Base-by-base conservation (phyloP, 2,329 filamentous ascomycete genomes). In the Leptographium flavum region DNA sequence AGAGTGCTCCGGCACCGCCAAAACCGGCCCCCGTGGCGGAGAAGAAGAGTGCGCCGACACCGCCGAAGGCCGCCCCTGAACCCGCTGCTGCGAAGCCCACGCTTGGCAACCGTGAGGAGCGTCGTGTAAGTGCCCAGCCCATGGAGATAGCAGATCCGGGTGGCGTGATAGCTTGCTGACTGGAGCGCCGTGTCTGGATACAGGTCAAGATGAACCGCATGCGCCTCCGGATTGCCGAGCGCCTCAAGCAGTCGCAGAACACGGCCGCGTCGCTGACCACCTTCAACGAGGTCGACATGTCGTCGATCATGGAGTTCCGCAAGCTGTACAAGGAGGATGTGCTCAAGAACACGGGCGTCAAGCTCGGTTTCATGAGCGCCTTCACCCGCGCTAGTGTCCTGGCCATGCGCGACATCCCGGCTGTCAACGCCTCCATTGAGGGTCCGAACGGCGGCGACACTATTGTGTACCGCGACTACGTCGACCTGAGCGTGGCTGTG, bases 151-250 rank as follows among this genome's bases (percentile, higher is more conserved):
- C 11, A 10, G 11, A 8, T 4, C 3, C 33, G n/a, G 17, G 7
- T 21, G 4, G 15, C n/a, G n/a, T 23, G 36, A 14, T 21, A 15
- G 22, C 22, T 27, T 39, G 31, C 30, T 33, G 8, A 42, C 19
- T n/a, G 2, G 2, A 15, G 2, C 6, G n/a, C n/a, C n/a, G n/a
- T n/a, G 22, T 33, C 5, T 11, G 2, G 2, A 19, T 50, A 37
- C 56, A 92, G 85, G 87, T 96, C 58, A 98, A 98, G 75, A 98
- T 98, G 92, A 96, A 96, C 73, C 87, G 92, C 53, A 98, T 98
- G 92, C 87, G 92, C 53, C 78, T 96, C 50, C 82, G 92, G 50
- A 98, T 96, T 55, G 87, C 92, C 42, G 92, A 98, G 71, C 87
- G 92, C 55, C 76, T 98, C 53, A 98, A 98, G 78, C 92, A 98